A percentile compares a stretch with the other conserved stretches of the same genome.
These are phyloP conservation scores for thale cress (Arabidopsis thaliana) DNA, from an alignment of 345 rosid species.

Conservation along the genomic window DNA sequence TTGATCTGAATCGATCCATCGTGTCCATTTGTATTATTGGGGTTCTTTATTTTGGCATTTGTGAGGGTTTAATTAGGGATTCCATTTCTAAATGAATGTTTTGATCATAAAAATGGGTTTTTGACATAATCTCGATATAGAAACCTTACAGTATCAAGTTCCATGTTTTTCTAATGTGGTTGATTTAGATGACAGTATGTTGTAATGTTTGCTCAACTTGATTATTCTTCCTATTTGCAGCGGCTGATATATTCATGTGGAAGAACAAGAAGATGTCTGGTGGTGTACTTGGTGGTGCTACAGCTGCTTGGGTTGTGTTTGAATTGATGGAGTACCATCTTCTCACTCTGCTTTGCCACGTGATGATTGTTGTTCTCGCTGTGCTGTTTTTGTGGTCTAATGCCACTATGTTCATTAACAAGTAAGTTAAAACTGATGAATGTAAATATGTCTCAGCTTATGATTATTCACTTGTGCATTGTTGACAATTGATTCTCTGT, in stretches of 20 bases:
- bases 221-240: conserved; percentile 44
- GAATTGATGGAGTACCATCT: conserved; percentile 82
- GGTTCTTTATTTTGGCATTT: not conserved
- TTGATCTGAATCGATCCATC: conserved; percentile 15
- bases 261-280: conserved; percentile 93
- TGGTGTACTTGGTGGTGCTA: conserved; percentile 82
- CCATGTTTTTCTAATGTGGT: conserved; percentile 4
- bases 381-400: conserved; percentile 88
- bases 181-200: not conserved
- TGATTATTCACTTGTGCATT: conserved; percentile 46
- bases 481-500: conserved; percentile 39
- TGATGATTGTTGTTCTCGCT: conserved; percentile 70
- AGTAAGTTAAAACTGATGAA: conserved; percentile 53
- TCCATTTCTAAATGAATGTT: not conserved
- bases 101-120: not conserved
- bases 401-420: conserved; percentile 84
- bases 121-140: not conserved
- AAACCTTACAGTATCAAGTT: conserved; percentile 9
- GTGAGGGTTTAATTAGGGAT: not conserved
- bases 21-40: not conserved
- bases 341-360: conserved; percentile 78
- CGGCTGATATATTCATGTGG: conserved; percentile 93
- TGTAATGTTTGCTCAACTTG: not conserved
- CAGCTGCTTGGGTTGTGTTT: conserved; percentile 82
- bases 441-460: conserved; percentile 35